Evolutionary conservation across 2,329 filamentous ascomycete species (phyloP).

Genomic region (Arthrinium phaeospermum): DNA sequence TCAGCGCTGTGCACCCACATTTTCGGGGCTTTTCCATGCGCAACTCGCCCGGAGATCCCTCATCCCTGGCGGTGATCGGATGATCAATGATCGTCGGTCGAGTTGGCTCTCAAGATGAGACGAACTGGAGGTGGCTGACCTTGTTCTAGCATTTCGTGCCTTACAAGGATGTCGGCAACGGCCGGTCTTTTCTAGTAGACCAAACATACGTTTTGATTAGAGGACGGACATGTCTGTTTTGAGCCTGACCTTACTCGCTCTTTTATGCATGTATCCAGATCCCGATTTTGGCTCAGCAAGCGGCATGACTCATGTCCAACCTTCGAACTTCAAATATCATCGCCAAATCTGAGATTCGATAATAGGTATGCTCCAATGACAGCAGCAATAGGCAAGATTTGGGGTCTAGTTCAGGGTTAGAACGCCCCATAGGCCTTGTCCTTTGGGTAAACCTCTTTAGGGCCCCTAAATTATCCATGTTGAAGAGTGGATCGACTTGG

Average conservation of each 20-base stretch:
- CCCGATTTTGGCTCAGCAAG: not conserved
- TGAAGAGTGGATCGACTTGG: constrained; percentile 30
- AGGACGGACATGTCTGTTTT: not conserved
- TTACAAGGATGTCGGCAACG: too few relatives aligned
- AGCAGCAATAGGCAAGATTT: not conserved
- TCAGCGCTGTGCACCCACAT: not conserved
- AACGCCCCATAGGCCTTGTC: not conserved
- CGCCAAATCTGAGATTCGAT: too few relatives aligned
- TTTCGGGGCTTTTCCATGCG: not conserved
- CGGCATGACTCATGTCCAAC: not conserved
- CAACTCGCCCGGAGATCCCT: not conserved
- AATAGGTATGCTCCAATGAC: not conserved
- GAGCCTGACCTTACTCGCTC: not conserved
- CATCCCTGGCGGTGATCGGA: not conserved
- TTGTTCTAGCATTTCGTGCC: not conserved
- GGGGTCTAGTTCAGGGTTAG: not conserved
- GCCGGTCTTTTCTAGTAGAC: too few relatives aligned
- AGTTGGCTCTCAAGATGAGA: not conserved
- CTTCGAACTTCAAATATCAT: not conserved
- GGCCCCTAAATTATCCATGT: constrained; percentile 29
- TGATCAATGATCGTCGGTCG: not conserved
- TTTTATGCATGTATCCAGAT: not conserved
- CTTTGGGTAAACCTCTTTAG: constrained; percentile 24
- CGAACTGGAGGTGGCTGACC: not conserved
- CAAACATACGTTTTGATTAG: not conserved